Percentiles rank a stretch among this genome's conserved stretches.
Conservation (phyloP, 192 early-diverging fungal genomes). For the Dissophora ornata region DNA sequence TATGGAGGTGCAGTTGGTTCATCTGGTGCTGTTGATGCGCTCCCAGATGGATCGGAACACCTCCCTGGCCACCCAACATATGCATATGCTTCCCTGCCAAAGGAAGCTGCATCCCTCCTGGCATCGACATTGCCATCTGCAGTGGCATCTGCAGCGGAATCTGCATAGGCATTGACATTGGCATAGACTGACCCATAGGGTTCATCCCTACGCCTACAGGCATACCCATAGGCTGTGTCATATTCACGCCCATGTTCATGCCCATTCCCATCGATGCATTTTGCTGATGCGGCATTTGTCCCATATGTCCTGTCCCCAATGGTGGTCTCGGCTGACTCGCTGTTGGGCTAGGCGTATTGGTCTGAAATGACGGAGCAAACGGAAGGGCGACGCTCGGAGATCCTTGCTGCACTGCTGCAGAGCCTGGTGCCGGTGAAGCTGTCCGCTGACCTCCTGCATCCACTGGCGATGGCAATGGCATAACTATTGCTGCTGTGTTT, state of each 20-base stretch:
- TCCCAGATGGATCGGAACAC: conserved; percentile 41
- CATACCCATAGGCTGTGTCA: conserved; percentile 25
- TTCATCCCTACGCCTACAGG: conserved; percentile 11
- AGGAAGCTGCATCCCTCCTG: conserved; percentile 27
- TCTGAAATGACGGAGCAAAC: conserved; percentile 11
- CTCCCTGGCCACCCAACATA: conserved; percentile 22
- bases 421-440: conserved; percentile 14
- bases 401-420: not conserved
- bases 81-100: conserved; percentile 33
- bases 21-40: conserved; percentile 43
- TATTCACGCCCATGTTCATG: conserved; percentile 18
- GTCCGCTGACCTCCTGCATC: conserved; percentile 1
- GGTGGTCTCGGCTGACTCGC: conserved; percentile 10
- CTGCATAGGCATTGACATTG: conserved; percentile 26
- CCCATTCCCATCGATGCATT: not conserved
- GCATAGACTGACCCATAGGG: conserved; percentile 21
- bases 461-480: too few species aligned
- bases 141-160: conserved; percentile 11
- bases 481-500: not conserved
- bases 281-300: conserved; percentile 1
- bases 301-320: conserved; percentile 8
- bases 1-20: conserved; percentile 16
- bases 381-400: not conserved
- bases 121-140: conserved; percentile 19
- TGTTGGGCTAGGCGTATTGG: conserved; percentile 26